Base-by-base conservation (phyloP, 2,329 filamentous ascomycete genomes). In the Sclerotinia minor region DNA sequence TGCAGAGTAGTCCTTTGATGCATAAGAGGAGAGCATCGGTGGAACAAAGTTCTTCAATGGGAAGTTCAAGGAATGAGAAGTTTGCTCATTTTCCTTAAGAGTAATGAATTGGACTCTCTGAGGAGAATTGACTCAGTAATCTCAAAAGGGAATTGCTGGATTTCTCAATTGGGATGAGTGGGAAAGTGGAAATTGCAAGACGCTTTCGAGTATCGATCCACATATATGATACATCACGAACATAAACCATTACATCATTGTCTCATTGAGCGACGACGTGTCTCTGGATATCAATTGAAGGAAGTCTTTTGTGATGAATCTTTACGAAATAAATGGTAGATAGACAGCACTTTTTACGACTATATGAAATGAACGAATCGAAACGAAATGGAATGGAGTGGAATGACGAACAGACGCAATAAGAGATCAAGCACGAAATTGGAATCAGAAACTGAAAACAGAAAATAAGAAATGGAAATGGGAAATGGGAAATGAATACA, bases 21-120 rank as follows among this genome's bases (percentile, higher is more conserved):
- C 85, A 86, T 61, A 84, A 86, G 73, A 81, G 87, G 21, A 86
- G 86, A 74, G 84, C 85, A n/a, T 87, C 84, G 9, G 85, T 89
- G 73, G 87, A 89, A 76, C 80, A 67, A 21, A 53, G 45, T n/a
- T 67, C 64, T 9, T 60, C 55, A 11, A 13, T 60, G 1, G 55
- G 55, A 24, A 67, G 55, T 49, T 47, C 55, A 5, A 61, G 55
- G 5, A 61, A 8, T 26, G 59, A 61, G 32, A 49, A 24, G n/a
- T 50, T 61, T 61, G 45, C 59, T 26, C 59, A 50, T 9, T 61
- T 61, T 38, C 59, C 59, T 17, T 61, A 50, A 41, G n/a, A n/a
- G n/a, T 7, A n/a, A 2, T 41, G 5, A 11, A 8, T 65, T 45
- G 38, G 24, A 8, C 58, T 64, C 24, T 61, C 5, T 41, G 8